phyloP scores from a whole-genome alignment of 2,329 filamentous ascomycete species.

The Epichloe sp. region DNA sequence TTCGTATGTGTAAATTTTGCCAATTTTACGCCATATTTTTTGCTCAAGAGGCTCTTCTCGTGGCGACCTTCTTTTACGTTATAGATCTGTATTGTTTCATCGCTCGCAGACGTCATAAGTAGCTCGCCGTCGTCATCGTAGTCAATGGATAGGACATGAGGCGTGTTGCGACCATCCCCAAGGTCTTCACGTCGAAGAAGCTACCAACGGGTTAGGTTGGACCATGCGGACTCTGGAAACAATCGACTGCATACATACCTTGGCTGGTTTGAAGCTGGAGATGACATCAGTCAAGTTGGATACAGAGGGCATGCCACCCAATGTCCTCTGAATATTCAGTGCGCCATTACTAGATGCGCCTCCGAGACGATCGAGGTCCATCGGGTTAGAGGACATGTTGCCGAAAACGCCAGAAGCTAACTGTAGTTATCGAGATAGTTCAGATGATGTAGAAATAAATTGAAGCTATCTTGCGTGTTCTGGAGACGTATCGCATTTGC shows the following conservation, averaged over 20 bases:
- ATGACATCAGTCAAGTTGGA: constrained; percentile 70
- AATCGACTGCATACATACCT: constrained; percentile 36
- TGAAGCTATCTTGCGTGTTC: background rate
- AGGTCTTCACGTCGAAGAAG: constrained; percentile 47
- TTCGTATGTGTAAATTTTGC: constrained; percentile 89
- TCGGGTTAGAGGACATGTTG: constrained; percentile 39
- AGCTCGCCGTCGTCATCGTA: constrained; percentile 94
- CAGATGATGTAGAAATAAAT: background rate
- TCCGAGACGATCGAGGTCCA: constrained; percentile 40
- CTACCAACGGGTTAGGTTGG: constrained; percentile 9
- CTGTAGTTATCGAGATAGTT: background rate
- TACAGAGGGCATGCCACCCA: constrained; percentile 30
- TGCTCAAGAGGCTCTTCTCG: constrained; percentile 79
- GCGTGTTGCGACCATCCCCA: constrained; percentile 38
- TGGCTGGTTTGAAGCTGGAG: constrained; percentile 62
- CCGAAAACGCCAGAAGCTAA: background rate
- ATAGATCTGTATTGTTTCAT: constrained; percentile 92
- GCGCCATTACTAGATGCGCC: constrained; percentile 29
- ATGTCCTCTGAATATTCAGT: constrained; percentile 36
- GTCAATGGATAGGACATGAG: constrained; percentile 76
- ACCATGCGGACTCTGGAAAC: background rate
- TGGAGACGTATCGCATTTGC: background rate
- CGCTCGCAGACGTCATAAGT: constrained; percentile 79
- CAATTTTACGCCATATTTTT: constrained; percentile 92
- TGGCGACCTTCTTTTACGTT: constrained; percentile 83